Evolutionary conservation across 2,329 filamentous ascomycete species (phyloP), one percentile per base, ranked within the genome.

Genomic region (Ciborinia camelliae): DNA sequence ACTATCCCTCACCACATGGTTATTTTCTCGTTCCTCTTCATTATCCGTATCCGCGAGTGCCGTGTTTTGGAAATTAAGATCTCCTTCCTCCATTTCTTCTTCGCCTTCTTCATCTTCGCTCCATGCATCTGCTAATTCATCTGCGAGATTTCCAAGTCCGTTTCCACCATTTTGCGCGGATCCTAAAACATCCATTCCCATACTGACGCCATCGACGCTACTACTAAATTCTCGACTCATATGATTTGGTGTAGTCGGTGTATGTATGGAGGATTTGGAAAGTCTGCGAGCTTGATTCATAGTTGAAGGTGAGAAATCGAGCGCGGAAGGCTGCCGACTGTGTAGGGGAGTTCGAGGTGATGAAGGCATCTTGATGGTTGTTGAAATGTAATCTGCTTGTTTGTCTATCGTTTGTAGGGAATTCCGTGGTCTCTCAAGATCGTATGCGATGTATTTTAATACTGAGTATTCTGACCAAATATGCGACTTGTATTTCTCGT

Each of bases 41-140:
- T 35, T 32, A 48, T 63, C 62, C 15, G 52, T 58, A 8, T 48
- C 18, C 30, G 43, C 0, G 10, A 52, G 18, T 18, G 52, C 37
- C 1, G 52, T 28, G 30, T 50, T 47, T 58, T 72, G 72, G 51
- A 79, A 74, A 67, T 73, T 77, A 73, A 79, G 77, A 62, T 77
- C 77, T 7, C 78, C 77, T 37, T 81, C 80, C 51, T 82, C 79
- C 41, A 83, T 81, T 26, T 82, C 83, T 28, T 81, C 83, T 32
- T 80, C 86, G 48, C 85, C 86, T 64, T 84, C 85, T 10, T 86
- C n/a, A n/a, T n/a, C 88, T 41, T 86, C 86, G 51, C 84, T 86
- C 75, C 90, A 86, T 4, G 88, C 87, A 72, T 90, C 90, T 1
- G 89, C 91, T 55, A 95, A 79, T 76, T 95, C 91, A 76, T 94